Evolutionary conservation across 2,329 filamentous ascomycete species (phyloP).

Genomic region (Nectriaceae sp.): DNA sequence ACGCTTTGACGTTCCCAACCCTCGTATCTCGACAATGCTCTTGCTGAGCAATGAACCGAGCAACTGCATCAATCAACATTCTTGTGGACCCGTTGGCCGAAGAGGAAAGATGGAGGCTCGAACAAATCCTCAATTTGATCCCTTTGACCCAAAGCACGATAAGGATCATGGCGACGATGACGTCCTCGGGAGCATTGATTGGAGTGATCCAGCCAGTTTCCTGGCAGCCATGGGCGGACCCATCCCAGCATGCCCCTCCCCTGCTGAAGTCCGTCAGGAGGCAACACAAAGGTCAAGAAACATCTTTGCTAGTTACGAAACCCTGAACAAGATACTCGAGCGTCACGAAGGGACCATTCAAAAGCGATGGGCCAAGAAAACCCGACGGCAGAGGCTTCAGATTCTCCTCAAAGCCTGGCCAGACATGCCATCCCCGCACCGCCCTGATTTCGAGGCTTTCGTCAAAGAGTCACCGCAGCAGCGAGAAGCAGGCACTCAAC

Average conservation of each 20-base stretch:
- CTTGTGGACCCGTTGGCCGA: neutral
- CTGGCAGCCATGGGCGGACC: neutral
- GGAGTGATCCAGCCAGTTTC: slow-evolving; percentile 4
- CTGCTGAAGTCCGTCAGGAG: slow-evolving; percentile 11
- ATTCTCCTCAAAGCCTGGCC: slow-evolving; percentile 52
- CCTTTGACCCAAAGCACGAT: slow-evolving; percentile 2
- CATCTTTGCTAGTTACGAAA: slow-evolving; percentile 38
- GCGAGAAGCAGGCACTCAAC: slow-evolving; percentile 16
- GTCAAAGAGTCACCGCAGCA: slow-evolving; percentile 21
- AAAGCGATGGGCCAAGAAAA: slow-evolving; percentile 58
- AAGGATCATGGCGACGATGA: neutral
- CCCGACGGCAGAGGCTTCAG: slow-evolving; percentile 43
- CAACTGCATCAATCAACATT: neutral
- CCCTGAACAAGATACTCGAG: slow-evolving; percentile 44
- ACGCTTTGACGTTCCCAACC: neutral
- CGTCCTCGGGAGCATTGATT: slow-evolving; percentile 1
- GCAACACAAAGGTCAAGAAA: slow-evolving; percentile 10
- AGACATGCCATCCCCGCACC: slow-evolving; percentile 49
- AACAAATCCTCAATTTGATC: slow-evolving; percentile 8
- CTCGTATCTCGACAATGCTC: neutral
- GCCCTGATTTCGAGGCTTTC: slow-evolving; percentile 50
- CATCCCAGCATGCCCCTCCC: neutral
- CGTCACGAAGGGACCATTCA: slow-evolving; percentile 53
- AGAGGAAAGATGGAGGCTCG: neutral
- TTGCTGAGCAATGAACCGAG: neutral